These are phyloP conservation scores for Diaporthe sp. DNA, from an alignment of 2,329 filamentous ascomycete genomes.

Conservation along the genomic window DNA sequence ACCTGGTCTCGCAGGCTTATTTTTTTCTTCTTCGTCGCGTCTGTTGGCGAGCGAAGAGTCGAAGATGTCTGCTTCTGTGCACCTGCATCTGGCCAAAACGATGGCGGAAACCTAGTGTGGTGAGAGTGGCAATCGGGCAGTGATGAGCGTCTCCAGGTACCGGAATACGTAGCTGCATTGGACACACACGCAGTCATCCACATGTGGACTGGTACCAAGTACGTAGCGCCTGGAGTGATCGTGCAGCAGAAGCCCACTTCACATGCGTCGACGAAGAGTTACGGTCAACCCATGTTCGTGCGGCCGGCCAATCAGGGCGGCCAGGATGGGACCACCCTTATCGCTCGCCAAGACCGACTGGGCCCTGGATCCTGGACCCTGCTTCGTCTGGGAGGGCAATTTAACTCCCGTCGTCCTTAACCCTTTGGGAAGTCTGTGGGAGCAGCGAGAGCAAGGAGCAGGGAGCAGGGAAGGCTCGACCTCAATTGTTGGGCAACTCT, in stretches of 20 bases:
- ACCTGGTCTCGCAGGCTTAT: background rate
- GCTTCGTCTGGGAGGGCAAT: conserved; percentile 24
- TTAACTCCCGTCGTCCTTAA: conserved; percentile 20
- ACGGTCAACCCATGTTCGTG: conserved; percentile 29
- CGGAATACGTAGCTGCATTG: background rate
- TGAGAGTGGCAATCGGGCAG: conserved; percentile 29
- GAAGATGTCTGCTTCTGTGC: conserved; percentile 5
- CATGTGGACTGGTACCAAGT: background rate
- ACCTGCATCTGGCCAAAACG: conserved; percentile 33
- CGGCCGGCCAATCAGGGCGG: background rate
- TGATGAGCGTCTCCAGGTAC: conserved; percentile 20
- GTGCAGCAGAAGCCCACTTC: conserved; percentile 32
- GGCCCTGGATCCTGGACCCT: conserved; percentile 32
- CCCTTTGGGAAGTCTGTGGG: conserved; percentile 9
- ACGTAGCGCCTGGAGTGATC: conserved; percentile 15
- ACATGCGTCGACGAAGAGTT: conserved; percentile 34
- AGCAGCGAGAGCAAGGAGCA: background rate
- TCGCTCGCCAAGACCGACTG: conserved; percentile 18
- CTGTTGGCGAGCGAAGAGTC: background rate
- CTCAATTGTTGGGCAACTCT: conserved; percentile 34
- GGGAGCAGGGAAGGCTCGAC: conserved; percentile 12
- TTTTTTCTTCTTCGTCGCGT: background rate
- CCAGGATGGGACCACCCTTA: conserved; percentile 30
- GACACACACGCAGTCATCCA: background rate
- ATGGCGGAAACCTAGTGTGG: conserved; percentile 24